Conservation (phyloP, 768 basidiomycete species). For the Lentinula lateritia region DNA sequence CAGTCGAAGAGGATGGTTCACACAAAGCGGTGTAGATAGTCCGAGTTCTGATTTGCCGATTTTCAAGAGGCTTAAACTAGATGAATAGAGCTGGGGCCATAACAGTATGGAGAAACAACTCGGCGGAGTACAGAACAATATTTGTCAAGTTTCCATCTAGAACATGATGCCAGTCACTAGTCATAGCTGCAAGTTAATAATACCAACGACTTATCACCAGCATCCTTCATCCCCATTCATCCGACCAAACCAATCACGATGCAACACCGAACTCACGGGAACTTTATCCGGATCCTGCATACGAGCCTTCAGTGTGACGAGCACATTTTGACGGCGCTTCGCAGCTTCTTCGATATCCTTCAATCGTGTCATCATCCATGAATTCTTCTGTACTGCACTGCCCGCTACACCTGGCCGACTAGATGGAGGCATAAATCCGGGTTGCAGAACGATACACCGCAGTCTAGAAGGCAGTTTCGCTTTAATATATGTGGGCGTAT, state of each 20-base stretch:
- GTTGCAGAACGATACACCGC: constrained; percentile 3
- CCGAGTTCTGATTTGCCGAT: too few relatives aligned
- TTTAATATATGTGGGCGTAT: not conserved
- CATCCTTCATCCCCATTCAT: constrained; percentile 4
- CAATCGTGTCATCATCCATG: constrained; percentile 1
- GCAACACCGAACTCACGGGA: not conserved
- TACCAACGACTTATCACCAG: not conserved
- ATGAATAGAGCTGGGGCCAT: too few relatives aligned
- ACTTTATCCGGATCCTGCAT: not conserved
- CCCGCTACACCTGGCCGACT: not conserved
- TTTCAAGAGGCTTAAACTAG: too few relatives aligned
- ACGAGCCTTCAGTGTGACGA: not conserved
- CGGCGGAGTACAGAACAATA: too few relatives aligned
- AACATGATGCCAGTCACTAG: not conserved
- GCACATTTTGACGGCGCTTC: not conserved
- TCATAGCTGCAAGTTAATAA: not conserved
- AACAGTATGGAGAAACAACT: too few relatives aligned
- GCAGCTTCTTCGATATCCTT: not conserved
- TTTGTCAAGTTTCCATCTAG: not conserved
- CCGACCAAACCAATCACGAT: constrained; percentile 2
- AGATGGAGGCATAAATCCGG: not conserved
- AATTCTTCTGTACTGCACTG: not conserved
- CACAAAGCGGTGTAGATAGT: too few relatives aligned
- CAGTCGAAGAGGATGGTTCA: too few relatives aligned
- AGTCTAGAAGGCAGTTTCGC: not conserved